phyloP scores from a whole-genome alignment of 768 basidiomycete genomes.

The Tubosaeta sp. region DNA sequence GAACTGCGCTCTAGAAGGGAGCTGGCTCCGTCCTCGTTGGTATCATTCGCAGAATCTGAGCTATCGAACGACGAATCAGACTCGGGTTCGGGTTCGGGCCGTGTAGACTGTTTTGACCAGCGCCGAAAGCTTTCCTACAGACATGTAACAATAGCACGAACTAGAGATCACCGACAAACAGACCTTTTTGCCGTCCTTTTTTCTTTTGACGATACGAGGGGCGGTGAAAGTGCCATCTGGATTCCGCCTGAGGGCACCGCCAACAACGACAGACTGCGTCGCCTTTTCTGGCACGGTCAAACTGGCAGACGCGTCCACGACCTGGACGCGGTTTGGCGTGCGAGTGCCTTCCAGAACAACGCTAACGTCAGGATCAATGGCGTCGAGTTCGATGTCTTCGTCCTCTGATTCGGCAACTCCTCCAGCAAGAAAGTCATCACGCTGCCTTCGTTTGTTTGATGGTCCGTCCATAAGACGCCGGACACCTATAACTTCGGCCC shows the following conservation, averaged over 20 bases:
- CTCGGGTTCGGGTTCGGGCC: conserved; percentile 29
- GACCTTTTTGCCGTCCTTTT: conserved; percentile 43
- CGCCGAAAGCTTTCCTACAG: conserved; percentile 39
- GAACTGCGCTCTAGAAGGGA: conserved; percentile 11
- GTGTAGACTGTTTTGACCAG: conserved; percentile 43
- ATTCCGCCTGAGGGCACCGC: conserved; percentile 64
- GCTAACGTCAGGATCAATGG: conserved; percentile 21
- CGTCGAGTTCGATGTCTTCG: conserved; percentile 33
- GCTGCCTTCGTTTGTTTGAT: conserved; percentile 47
- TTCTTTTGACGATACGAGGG: conserved; percentile 45
- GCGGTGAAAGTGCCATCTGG: conserved; percentile 54
- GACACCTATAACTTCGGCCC: conserved; percentile 55
- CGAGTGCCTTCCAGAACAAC: conserved; percentile 5
- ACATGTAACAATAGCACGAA: conserved; percentile 4
- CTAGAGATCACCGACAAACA: conserved; percentile 16
- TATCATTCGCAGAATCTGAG: conserved; percentile 71
- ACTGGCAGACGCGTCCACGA: conserved; percentile 14
- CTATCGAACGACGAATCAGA: conserved; percentile 72
- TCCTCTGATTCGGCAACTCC: conserved; percentile 27
- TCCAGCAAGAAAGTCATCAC: conserved; percentile 16
- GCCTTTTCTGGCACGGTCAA: conserved; percentile 12
- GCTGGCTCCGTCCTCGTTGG: conserved; percentile 26
- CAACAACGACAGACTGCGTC: conserved; percentile 34
- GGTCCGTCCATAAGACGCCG: conserved; percentile 48
- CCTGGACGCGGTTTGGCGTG: conserved; percentile 1